phyloP scores from a whole-genome alignment of 495 filamentous ascomycete species.

The Penicillium verhagenii region DNA sequence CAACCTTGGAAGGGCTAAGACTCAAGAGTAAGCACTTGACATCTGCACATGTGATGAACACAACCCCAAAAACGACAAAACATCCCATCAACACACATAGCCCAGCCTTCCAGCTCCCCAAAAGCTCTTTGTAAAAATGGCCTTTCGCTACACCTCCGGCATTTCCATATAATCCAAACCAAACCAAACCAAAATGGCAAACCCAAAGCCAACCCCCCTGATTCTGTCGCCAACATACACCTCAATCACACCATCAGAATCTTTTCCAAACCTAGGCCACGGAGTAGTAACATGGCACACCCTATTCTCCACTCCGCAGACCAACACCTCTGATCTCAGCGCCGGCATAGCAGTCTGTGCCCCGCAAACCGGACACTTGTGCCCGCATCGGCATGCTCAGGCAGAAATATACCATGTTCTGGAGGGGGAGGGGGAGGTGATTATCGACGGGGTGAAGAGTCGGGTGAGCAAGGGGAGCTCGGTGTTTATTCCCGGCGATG shows the following conservation, averaged over 20 bases:
- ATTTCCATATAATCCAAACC: too few species aligned
- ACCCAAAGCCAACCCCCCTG: neutral
- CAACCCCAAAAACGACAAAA: too few species aligned
- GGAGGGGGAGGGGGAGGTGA: conserved; percentile 27
- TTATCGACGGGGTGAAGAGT: conserved; percentile 26
- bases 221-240: neutral
- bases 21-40: too few species aligned
- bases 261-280: conserved; percentile 13
- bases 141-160: too few species aligned
- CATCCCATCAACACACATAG: too few species aligned
- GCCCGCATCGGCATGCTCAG: conserved; percentile 33
- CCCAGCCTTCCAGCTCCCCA: too few species aligned
- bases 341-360: conserved; percentile 35
- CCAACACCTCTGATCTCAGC: conserved; percentile 24
- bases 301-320: conserved; percentile 30
- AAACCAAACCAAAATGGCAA: neutral
- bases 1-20: too few species aligned
- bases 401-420: conserved; percentile 41
- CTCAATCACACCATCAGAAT: conserved; percentile 14
- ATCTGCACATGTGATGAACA: too few species aligned
- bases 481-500: conserved; percentile 36
- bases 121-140: too few species aligned
- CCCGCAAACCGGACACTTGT: conserved; percentile 24
- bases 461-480: conserved; percentile 22
- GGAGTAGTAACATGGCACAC: conserved; percentile 36